A percentile compares a stretch with the other conserved stretches of the same genome.
phyloP scores from a whole-genome alignment of 805 yeast species.

The Danielia reshetovae region DNA sequence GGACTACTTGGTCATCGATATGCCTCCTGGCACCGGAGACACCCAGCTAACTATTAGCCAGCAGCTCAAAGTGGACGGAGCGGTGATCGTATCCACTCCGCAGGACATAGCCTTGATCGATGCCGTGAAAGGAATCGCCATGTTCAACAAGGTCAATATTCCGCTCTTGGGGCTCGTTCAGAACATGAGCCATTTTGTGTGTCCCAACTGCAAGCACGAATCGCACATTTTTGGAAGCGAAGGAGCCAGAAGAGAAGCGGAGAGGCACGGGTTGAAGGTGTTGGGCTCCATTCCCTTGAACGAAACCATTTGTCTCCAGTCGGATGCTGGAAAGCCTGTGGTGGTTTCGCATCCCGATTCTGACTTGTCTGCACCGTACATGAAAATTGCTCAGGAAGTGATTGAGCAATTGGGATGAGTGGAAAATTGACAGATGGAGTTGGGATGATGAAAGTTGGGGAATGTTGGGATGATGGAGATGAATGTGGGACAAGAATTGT shows the following conservation, averaged over 20 bases:
- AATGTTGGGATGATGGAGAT: too few relatives aligned
- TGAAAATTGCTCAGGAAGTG: constrained; percentile 43
- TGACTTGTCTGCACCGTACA: constrained; percentile 39
- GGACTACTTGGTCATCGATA: constrained; percentile 70
- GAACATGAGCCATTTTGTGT: constrained; percentile 73
- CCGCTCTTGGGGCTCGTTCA: constrained; percentile 77
- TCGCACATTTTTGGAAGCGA: constrained; percentile 71
- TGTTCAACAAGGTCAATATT: constrained; percentile 68
- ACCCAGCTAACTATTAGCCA: constrained; percentile 81
- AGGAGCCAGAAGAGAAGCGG: constrained; percentile 52
- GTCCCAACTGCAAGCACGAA: constrained; percentile 73
- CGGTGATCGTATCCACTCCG: constrained; percentile 79
- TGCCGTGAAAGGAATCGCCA: constrained; percentile 73
- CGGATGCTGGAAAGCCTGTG: constrained; percentile 66
- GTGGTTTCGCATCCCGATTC: constrained; percentile 42
- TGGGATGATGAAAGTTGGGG: too few relatives aligned
- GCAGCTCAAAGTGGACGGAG: constrained; percentile 70
- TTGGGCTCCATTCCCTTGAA: constrained; percentile 68
- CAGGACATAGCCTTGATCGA: constrained; percentile 82
- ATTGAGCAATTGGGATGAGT: constrained; percentile 11
- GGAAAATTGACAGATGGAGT: neutral
- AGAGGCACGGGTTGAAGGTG: constrained; percentile 43
- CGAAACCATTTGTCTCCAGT: constrained; percentile 52
- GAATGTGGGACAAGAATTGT: neutral
- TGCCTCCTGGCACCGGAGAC: constrained; percentile 94